Base-by-base conservation (phyloP, 2,329 filamentous ascomycete species). In the Pleurostoma richardsiae region DNA sequence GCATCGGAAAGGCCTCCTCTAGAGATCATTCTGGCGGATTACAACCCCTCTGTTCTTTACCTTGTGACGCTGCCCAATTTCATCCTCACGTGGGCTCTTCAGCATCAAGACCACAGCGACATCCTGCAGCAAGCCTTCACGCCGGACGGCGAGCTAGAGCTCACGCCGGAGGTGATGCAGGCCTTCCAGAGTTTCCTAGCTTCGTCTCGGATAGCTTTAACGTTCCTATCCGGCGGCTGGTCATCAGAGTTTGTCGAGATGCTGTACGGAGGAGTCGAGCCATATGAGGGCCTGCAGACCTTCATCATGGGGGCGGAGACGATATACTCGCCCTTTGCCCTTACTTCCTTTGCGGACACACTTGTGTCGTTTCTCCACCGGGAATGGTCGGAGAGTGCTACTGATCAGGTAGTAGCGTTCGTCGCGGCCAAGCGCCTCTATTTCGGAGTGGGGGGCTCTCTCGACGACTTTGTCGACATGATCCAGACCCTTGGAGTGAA, bases 1-100 rank as follows among this genome's bases (percentile, higher is more conserved):
- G 67, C 41, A 65, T 61, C 11, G 52, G 52, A 41, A 29, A 27
- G 44, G 48, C 51, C 39, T 41, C 63, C 64, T 30, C 65, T 87
- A 29, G 74, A 78, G 45, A 77, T 92, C 53, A 79, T 82, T 19
- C 68, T 92, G 28, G 83, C 86, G 44, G 88, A 94, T 67, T 94
- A 91, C 69, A 94, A 94, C 59, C 81, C 82, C 36, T 79, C 83
- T 4, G 88, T 94, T 10, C 72, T 94, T 44, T 79, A 86, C 49
- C 79, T 92, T 10, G 87, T 91, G 52, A 92, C 88, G 1, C 63
- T 94, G 31, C 88, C 88, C 45, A 94, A 94, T 65, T 70, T 92
- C 40, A 64, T 94, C 38, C 74, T 94, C 30, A 76, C 80, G 4
- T 94, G 85, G 82, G 73, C 79, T 10, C 64, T 82, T 29, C 61